These are phyloP conservation scores for Serendipita vermifera DNA, from an alignment of 768 basidiomycete species.

Conservation along the genomic window DNA sequence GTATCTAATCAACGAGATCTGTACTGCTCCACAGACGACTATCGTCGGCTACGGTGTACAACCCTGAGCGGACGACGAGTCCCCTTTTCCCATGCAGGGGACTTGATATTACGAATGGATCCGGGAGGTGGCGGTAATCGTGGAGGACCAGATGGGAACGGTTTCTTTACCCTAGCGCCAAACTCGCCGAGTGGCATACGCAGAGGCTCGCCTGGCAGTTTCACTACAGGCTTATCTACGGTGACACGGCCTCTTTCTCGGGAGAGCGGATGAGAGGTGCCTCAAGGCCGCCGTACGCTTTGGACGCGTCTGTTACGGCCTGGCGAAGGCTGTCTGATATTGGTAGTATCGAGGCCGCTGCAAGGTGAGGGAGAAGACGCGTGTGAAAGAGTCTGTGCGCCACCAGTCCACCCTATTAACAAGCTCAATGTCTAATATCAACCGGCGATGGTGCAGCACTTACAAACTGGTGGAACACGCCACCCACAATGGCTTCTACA, in stretches of 20 bases:
- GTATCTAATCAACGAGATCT: too few relatives aligned
- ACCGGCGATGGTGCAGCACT: constrained; percentile 23
- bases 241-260: background rate
- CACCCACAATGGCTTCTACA: constrained; percentile 64
- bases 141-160: background rate
- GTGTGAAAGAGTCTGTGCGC: constrained; percentile 33
- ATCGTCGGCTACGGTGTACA: too few relatives aligned
- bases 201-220: background rate
- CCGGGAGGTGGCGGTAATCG: background rate
- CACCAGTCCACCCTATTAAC: constrained; percentile 27
- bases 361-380: constrained; percentile 27
- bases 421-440: constrained; percentile 10
- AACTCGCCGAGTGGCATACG: background rate
- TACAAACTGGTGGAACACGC: constrained; percentile 69
- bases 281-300: background rate
- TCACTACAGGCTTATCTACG: background rate
- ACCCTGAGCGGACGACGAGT: too few relatives aligned
- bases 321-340: background rate
- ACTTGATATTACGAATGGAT: background rate
- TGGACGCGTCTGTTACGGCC: background rate
- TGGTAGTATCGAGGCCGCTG: background rate
- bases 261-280: background rate
- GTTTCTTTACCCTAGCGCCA: constrained; percentile 2
- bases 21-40: too few relatives aligned
- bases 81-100: background rate